Evolutionary conservation across 192 early-diverging fungal species (phyloP), one percentile per base, ranked within the genome.

Genomic region (Backusella sp.): DNA sequence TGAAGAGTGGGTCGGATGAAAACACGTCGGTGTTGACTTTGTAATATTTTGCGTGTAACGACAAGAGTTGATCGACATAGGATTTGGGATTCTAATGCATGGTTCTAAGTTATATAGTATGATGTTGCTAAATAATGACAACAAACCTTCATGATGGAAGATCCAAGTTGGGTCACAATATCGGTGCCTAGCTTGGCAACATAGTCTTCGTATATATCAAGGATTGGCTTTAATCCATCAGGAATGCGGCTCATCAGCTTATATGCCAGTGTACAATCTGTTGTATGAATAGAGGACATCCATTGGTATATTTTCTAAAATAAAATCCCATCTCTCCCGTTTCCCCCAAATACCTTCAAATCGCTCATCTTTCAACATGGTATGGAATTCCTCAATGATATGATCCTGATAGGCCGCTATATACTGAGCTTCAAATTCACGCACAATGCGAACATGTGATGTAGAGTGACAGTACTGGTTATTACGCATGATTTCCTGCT

Each of bases 401-500:
- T 78, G 78, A 28, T 78, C 65, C 78, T 89, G 82, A 79, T 96
- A 91, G 8, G 84, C 88, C 1, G 90, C 79, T 34, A 95, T 87
- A 73, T 92, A 96, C 72, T 94, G 91, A 3, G 84, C 80, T 76
- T 94, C 91, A 70, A 90, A 94, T 76, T 93, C 93, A 79, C 86
- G 87, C 17, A 92, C 78, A 53, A 91, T 91, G 68, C 89, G 87
- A 34, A 86, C 85, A 77, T 89, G 85, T 5, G 94, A 94, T 30
- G 90, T 90, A 11, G 77, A 73, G 76, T 95, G 90, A 41, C 88
- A 90, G 65, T 88, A 91, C 44, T 88, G 86, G 12, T 80, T 75
- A 68, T 87, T 89, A 6, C 92, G 89, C 26, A 78, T 69, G 5
- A 76, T 84, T 79, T 95, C 94, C 80, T 93, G 91, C 8, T 83